A percentile compares a stretch with the other conserved stretches of the same genome.
Conservation (phyloP, 345 rosid genomes). For the Salix exigua region DNA sequence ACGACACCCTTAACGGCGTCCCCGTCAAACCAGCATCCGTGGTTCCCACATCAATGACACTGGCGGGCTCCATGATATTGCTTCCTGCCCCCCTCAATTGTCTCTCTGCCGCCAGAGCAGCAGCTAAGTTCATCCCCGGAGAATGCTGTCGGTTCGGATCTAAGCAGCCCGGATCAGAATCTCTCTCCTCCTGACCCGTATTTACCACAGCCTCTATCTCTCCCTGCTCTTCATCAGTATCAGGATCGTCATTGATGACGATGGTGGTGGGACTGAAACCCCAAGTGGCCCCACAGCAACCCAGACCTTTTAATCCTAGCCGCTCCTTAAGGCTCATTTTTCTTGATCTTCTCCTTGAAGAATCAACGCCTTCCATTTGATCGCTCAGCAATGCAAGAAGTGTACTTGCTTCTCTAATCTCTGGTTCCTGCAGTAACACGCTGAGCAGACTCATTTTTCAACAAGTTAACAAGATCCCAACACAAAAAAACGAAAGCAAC, state of each 20-base stretch:
- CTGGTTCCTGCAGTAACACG: slow-evolving; percentile 43
- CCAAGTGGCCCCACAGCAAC: slow-evolving; percentile 72
- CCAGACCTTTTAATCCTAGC: slow-evolving; percentile 54
- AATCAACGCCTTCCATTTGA: slow-evolving; percentile 49
- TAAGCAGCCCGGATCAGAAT: slow-evolving; percentile 18
- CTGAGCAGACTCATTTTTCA: slow-evolving; percentile 48
- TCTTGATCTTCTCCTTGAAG: slow-evolving; percentile 29
- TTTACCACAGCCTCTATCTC: not conserved
- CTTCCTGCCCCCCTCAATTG: slow-evolving; percentile 31
- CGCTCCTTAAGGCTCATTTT: slow-evolving; percentile 45
- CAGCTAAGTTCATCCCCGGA: slow-evolving; percentile 75
- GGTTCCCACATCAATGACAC: not conserved
- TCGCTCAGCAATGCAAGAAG: slow-evolving; percentile 49
- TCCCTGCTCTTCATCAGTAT: slow-evolving; percentile 18
- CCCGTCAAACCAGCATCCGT: slow-evolving; percentile 8
- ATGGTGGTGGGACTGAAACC: slow-evolving; percentile 41
- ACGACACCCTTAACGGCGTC: slow-evolving; percentile 62
- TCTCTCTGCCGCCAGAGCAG: slow-evolving; percentile 83
- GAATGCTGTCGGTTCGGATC: not conserved
- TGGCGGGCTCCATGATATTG: not conserved
- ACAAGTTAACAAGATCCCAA: not conserved
- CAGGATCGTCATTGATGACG: slow-evolving; percentile 34
- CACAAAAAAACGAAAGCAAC: not conserved
- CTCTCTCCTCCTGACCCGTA: slow-evolving; percentile 17
- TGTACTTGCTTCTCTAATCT: slow-evolving; percentile 30